Evolutionary conservation across 2,329 filamentous ascomycete genomes (phyloP), one percentile per base, ranked within the genome.

Genomic region (Xylariaceae sp.): DNA sequence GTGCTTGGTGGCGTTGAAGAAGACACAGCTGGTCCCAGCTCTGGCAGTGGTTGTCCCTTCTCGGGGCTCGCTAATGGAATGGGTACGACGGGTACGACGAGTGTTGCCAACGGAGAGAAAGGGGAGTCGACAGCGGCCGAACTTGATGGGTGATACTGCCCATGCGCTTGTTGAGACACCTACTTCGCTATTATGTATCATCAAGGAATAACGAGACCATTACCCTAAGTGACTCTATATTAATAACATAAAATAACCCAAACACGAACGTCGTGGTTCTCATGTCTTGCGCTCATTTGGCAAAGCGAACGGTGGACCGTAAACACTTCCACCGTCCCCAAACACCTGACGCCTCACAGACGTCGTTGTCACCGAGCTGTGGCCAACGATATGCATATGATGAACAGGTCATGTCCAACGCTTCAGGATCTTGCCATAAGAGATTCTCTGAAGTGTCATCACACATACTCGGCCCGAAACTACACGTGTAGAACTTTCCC

Each of bases 1-100:
- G 72, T 88, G 8, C 65, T 84, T 12, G 71, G 68, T 3, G 71
- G 71, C 13, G 67, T 72, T 18, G 74, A 74, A 8, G 70, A 68
- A 41, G 67, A 63, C 10, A 36, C 19, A 74, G 76, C 43, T 34
- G 32, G 57, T 34, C 1, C 52, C 29, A 30, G 41, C 45, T 13
- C 46, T 8, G 34, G 30, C 9, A 49, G 52, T 13, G 43, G 52
- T 0, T 66, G 64, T 40, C 64, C 64, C 6, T 66, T 66, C 45
- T 59, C 63, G 0, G 64, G 63, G 0, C 16, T 65, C 18, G 16
- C 50, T 13, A 49, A 42, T 6, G 54, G 52, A 2, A 54, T 59
- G 49, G 18, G 47, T 19, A 22, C n/a, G n/a, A n/a, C n/a, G n/a
- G n/a, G n/a, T n/a, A n/a, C n/a, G n/a, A n/a, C n/a, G n/a, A n/a